Percentiles rank a stretch among this genome's conserved stretches.
phyloP scores from a whole-genome alignment of 1,284 basidiomycete species.

The Rhizopogon hawkerae region DNA sequence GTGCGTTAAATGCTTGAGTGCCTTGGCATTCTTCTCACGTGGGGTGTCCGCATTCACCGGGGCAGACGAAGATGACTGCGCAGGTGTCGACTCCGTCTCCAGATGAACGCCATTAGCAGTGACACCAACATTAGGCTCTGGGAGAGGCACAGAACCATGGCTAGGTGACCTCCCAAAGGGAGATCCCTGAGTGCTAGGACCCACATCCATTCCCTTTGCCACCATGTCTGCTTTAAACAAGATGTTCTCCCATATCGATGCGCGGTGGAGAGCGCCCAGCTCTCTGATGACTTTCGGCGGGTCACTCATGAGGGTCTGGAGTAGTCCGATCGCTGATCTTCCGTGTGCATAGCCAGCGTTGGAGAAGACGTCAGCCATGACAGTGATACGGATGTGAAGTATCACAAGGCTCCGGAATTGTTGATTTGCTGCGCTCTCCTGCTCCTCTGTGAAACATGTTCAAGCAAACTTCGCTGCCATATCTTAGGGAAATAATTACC shows the following conservation, averaged over 20 bases:
- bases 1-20: constrained; percentile 74
- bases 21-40: constrained; percentile 61
- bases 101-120: constrained; percentile 35
- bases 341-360: constrained; percentile 82
- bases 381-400: constrained; percentile 70
- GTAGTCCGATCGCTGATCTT: constrained; percentile 65
- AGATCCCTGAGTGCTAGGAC: constrained; percentile 32
- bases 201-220: constrained; percentile 42
- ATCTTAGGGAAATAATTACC: constrained; percentile 27
- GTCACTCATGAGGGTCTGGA: constrained; percentile 68
- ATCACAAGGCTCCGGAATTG: constrained; percentile 73
- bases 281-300: constrained; percentile 63
- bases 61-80: constrained; percentile 19
- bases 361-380: constrained; percentile 84
- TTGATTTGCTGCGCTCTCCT: constrained; percentile 48
- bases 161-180: constrained; percentile 40
- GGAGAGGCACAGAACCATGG: constrained; percentile 31
- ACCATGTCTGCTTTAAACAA: constrained; percentile 57
- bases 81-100: constrained; percentile 19
- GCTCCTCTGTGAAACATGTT: constrained; percentile 30
- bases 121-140: constrained; percentile 27
- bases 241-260: constrained; percentile 81
- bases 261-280: constrained; percentile 79
- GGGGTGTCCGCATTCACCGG: constrained; percentile 36
- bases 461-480: background rate